A percentile compares a stretch with the other conserved stretches of the same genome.
Conservation (phyloP, 2,329 filamentous ascomycete genomes). For the Thyridium curvatum region DNA sequence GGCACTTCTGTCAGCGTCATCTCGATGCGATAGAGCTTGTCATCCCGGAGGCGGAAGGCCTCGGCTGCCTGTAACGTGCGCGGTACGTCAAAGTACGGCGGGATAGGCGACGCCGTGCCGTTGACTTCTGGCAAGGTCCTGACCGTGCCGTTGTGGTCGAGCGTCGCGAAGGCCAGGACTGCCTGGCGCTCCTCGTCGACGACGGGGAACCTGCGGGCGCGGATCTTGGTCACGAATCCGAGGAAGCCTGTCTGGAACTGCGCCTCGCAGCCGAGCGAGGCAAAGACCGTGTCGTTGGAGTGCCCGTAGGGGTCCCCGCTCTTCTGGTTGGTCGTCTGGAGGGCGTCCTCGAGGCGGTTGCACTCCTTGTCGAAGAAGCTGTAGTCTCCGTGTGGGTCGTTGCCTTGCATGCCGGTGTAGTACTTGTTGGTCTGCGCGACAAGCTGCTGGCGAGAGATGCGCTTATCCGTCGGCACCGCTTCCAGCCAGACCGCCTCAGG, state of each 20-base stretch:
- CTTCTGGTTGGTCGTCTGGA: slow-evolving; percentile 13
- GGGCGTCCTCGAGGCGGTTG: slow-evolving; percentile 13
- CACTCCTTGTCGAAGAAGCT: slow-evolving; percentile 15
- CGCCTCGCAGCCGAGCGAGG: slow-evolving; percentile 12
- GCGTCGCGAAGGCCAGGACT: slow-evolving; percentile 12
- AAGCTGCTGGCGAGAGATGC: slow-evolving; percentile 1
- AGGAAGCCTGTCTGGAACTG: slow-evolving; percentile 17
- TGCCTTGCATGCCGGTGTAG: slow-evolving; percentile 11
- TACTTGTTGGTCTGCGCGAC: slow-evolving; percentile 4
- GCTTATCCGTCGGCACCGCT: slow-evolving; percentile 1
- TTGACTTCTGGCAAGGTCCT: slow-evolving; percentile 11
- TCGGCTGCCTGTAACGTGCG: slow-evolving; percentile 13
- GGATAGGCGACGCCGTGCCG: slow-evolving; percentile 13
- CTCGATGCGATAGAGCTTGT: slow-evolving; percentile 11
- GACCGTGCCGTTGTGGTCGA: slow-evolving; percentile 16
- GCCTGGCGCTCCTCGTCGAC: slow-evolving; percentile 14
- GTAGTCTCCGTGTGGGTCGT: slow-evolving; percentile 13
- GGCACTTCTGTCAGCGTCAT: slow-evolving; percentile 15
- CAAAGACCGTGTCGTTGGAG: slow-evolving; percentile 15
- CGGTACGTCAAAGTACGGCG: slow-evolving; percentile 15
- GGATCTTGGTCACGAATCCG: slow-evolving; percentile 14
- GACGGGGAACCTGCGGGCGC: slow-evolving; percentile 13
- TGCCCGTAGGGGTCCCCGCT: slow-evolving; percentile 13
- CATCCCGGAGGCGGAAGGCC: slow-evolving; percentile 5
- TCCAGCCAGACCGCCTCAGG: slow-evolving; percentile 5